phyloP scores from a whole-genome alignment of 2,329 filamentous ascomycete species.

The Cladorrhinum sp. region DNA sequence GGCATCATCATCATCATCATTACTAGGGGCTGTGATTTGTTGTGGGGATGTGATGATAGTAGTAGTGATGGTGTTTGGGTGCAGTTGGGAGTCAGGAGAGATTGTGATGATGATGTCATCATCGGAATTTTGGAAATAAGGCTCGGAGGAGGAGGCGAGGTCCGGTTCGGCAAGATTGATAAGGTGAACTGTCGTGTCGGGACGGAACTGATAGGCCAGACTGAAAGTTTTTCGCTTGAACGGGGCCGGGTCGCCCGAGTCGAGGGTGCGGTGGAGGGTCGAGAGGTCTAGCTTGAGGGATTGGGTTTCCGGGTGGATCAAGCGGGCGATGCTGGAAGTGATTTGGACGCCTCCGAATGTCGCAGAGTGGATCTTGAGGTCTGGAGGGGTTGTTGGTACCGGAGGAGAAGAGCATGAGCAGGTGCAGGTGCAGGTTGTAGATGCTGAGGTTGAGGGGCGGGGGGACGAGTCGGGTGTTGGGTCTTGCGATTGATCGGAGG shows the following conservation, averaged over 20 bases:
- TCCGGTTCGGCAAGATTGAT: background rate
- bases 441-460: no score
- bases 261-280: background rate
- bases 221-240: background rate
- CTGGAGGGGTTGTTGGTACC: background rate
- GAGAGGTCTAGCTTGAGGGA: background rate
- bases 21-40: no score
- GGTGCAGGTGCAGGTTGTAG: no score
- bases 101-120: background rate
- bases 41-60: no score
- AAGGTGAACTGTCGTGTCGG: background rate
- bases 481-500: no score
- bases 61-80: background rate
- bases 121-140: no score
- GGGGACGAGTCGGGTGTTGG: no score
- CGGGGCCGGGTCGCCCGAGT: background rate
- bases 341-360: background rate
- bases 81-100: background rate
- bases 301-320: background rate
- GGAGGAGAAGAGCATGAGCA: background rate
- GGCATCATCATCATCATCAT: background rate
- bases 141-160: background rate
- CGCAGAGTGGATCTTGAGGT: background rate
- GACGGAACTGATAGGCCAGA: background rate
- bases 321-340: background rate